These are phyloP conservation scores for Candida koratica DNA, from an alignment of 805 yeast genomes.

Conservation along the genomic window DNA sequence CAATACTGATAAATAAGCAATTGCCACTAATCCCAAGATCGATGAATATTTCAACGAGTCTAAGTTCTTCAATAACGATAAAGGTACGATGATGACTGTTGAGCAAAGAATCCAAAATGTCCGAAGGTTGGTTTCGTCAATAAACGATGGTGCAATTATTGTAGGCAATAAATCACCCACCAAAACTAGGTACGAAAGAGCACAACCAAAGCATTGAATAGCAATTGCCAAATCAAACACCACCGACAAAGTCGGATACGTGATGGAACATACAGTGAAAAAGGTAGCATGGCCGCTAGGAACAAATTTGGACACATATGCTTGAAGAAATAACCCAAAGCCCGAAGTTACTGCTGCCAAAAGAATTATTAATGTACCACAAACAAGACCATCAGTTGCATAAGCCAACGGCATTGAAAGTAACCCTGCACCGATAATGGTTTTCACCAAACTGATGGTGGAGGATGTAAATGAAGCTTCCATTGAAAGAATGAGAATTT, in stretches of 20 bases:
- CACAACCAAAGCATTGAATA: slow-evolving; percentile 77
- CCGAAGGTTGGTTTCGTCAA: slow-evolving; percentile 29
- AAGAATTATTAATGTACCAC: slow-evolving; percentile 53
- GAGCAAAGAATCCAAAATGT: slow-evolving; percentile 60
- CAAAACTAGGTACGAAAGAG: slow-evolving; percentile 69
- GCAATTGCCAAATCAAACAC: slow-evolving; percentile 74
- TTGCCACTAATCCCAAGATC: slow-evolving; percentile 74
- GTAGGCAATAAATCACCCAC: slow-evolving; percentile 78
- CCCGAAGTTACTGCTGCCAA: slow-evolving; percentile 65
- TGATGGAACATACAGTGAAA: slow-evolving; percentile 61
- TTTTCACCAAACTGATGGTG: slow-evolving; percentile 63
- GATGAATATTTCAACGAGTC: slow-evolving; percentile 87
- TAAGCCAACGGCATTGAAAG: slow-evolving; percentile 74
- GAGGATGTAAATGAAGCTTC: slow-evolving; percentile 56
- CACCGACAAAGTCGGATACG: slow-evolving; percentile 63
- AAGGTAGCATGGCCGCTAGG: slow-evolving; percentile 64
- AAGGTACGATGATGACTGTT: slow-evolving; percentile 44
- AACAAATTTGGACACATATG: slow-evolving; percentile 52
- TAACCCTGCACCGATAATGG: slow-evolving; percentile 78
- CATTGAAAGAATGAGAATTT: too few relatives aligned
- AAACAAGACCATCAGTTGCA: slow-evolving; percentile 58
- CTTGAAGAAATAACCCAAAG: slow-evolving; percentile 63
- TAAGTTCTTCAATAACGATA: slow-evolving; percentile 69
- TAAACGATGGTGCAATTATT: slow-evolving; percentile 30
- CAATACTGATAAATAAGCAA: slow-evolving; percentile 67